Evolutionary conservation across 2,329 filamentous ascomycete species (phyloP), one percentile per base, ranked within the genome.

Genomic region (Claviceps capensis): DNA sequence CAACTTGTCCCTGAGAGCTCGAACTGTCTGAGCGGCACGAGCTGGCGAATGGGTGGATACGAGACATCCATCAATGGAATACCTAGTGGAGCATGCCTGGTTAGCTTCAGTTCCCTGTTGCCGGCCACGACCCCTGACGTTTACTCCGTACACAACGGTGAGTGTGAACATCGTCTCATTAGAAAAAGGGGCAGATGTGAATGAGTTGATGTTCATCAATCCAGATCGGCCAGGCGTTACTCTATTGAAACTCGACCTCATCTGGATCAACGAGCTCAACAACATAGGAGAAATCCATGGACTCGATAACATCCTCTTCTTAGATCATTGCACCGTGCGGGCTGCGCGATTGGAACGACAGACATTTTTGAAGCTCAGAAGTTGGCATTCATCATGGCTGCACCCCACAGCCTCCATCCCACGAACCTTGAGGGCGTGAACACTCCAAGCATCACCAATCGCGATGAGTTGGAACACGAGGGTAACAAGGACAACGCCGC

Each of bases 1-100:
- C 48, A 53, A 54, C 42, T 47, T 56, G 53, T 54, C 51, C 49
- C 53, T 49, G 37, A 36, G 16, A 30, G 26, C 26, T 30, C 26
- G 26, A 51, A 26, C 41, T 49, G 42, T 43, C 40, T 30, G 30
- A 36, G 49, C 16, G 47, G 51, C 45, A 36, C 36, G 23, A 36
- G n/a, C 38, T 54, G 53, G 38, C 50, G 47, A 52, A 52, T 54
- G 36, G 17, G 5, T 19, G 22, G 47, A 11, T 37, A 13, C 42
- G 9, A 34, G 7, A 4, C 49, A 19, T 6, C 42, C 1, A 14
- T 5, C 30, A 11, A 41, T 19, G 26, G 22, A 41, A 41, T 14
- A 47, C 17, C 17, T 19, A 19, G 49, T 44, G 56, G 56, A 49
- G 56, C 38, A 14, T 14, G 23, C 30, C 43, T 22, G 53, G 47